Conservation (phyloP, 2,329 filamentous ascomycete species). For the Xylaria sp. region DNA sequence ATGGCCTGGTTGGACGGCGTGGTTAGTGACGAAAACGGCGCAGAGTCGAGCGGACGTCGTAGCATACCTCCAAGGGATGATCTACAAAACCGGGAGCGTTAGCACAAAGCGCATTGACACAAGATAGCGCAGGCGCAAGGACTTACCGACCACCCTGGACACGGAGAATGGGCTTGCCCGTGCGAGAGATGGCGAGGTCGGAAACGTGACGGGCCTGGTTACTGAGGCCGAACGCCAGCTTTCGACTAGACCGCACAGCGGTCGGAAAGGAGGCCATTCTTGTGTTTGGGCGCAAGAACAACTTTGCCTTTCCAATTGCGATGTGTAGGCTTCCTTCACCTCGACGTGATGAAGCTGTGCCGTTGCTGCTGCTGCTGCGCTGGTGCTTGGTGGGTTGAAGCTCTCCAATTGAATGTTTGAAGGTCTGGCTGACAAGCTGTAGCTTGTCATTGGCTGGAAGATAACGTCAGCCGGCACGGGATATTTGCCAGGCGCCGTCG, state of each 20-base stretch:
- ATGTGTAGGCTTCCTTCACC: slow-evolving; percentile 31
- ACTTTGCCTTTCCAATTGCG: slow-evolving; percentile 46
- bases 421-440: slow-evolving; percentile 36
- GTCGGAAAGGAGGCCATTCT: slow-evolving; percentile 67
- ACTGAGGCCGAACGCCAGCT: slow-evolving; percentile 55
- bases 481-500: too few species aligned
- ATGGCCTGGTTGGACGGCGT: slow-evolving; percentile 69
- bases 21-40: slow-evolving; percentile 37
- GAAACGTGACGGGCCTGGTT: slow-evolving; percentile 68
- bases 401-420: slow-evolving; percentile 34
- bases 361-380: slow-evolving; percentile 1
- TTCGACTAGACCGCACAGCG: slow-evolving; percentile 64
- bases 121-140: neutral
- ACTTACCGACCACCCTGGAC: slow-evolving; percentile 87
- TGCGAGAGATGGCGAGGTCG: slow-evolving; percentile 93
- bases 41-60: slow-evolving; percentile 10
- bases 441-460: slow-evolving; percentile 34
- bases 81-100: slow-evolving; percentile 56
- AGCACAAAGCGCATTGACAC: slow-evolving; percentile 40
- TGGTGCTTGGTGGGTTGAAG: slow-evolving; percentile 41
- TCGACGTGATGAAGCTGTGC: slow-evolving; percentile 33
- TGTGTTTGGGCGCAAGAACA: slow-evolving; percentile 48
- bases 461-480: slow-evolving; percentile 14
- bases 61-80: slow-evolving; percentile 83
- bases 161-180: slow-evolving; percentile 93